Evolutionary conservation across 139 green algal species (phyloP).

Genomic region (Haematococcus lacustris): DNA sequence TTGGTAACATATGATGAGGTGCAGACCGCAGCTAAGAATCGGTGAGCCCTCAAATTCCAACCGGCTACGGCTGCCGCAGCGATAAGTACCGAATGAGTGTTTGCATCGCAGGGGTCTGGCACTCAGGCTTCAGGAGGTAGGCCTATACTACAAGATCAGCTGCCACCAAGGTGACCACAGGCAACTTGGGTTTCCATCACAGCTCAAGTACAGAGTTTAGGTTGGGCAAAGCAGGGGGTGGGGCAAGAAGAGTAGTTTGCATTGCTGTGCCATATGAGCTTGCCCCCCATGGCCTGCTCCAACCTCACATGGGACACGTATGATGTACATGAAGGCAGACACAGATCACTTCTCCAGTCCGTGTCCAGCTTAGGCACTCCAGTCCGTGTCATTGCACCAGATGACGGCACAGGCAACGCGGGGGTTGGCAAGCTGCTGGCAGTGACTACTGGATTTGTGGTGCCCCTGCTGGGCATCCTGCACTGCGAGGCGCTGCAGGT

Average conservation of each 20-base stretch:
- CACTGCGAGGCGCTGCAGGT: conserved; percentile 77
- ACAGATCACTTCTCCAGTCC: not conserved
- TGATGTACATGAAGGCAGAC: not conserved
- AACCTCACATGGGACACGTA: not conserved
- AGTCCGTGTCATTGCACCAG: no score
- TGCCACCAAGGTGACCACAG: not conserved
- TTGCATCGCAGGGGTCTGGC: not conserved
- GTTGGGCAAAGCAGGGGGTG: no score
- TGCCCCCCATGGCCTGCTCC: not conserved
- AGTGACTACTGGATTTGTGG: conserved; percentile 57
- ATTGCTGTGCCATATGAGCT: no score
- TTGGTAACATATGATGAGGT: not conserved
- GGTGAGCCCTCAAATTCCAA: not conserved
- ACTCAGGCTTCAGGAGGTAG: not conserved
- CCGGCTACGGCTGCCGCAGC: not conserved
- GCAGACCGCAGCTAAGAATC: not conserved
- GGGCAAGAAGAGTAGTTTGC: not conserved
- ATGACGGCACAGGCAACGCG: not conserved
- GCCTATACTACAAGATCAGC: not conserved
- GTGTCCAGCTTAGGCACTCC: not conserved
- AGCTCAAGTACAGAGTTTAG: no score
- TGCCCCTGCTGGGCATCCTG: conserved; percentile 51
- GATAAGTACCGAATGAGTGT: not conserved
- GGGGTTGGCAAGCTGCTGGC: conserved; percentile 32
- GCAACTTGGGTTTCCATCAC: no score